These are phyloP conservation scores for Colletotrichum sp. DNA, from an alignment of 2,329 filamentous ascomycete genomes.

Conservation along the genomic window DNA sequence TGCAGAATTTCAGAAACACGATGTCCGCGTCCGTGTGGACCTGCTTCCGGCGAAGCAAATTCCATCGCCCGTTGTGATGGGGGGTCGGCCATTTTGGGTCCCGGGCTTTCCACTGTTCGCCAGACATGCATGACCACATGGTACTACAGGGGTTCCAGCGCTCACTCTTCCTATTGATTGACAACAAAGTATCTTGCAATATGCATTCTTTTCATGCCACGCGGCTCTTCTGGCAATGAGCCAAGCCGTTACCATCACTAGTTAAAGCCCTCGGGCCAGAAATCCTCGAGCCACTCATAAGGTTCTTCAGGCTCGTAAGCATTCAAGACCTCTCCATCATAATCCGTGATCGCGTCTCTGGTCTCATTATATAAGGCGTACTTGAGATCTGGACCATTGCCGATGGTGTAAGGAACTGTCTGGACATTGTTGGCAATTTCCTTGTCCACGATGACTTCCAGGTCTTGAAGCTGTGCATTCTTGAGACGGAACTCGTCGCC, in stretches of 20 bases:
- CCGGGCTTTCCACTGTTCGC: background rate
- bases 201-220: background rate
- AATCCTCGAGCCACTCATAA: constrained; percentile 60
- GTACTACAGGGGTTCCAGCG: background rate
- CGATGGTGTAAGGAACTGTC: constrained; percentile 28
- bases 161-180: background rate
- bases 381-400: constrained; percentile 30
- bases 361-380: constrained; percentile 32
- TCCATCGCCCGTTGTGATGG: background rate
- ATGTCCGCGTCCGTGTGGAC: background rate
- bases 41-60: background rate
- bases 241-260: background rate
- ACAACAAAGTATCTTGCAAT: background rate
- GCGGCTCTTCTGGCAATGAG: background rate
- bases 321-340: constrained; percentile 25
- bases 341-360: constrained; percentile 29
- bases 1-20: background rate
- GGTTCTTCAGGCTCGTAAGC: constrained; percentile 39
- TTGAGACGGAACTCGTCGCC: constrained; percentile 33
- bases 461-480: constrained; percentile 28
- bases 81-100: background rate
- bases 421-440: constrained; percentile 34
- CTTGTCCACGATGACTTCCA: constrained; percentile 29
- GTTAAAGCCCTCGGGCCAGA: constrained; percentile 39
- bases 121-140: background rate